Base-by-base conservation (phyloP, 306 rosid species). In the Acacia acuminata region DNA sequence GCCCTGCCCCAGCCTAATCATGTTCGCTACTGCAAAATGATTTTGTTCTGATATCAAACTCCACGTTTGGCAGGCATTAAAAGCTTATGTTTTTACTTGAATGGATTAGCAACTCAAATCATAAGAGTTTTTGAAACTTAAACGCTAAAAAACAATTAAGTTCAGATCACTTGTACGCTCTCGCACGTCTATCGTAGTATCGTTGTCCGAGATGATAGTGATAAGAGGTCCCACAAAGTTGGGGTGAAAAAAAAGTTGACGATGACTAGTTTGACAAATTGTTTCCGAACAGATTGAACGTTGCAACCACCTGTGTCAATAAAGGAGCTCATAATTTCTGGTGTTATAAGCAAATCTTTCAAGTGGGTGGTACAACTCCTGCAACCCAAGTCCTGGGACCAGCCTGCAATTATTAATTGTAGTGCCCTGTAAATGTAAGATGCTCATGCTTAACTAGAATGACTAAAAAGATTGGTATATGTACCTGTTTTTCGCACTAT, bases 151-250 rank as follows among this genome's bases (percentile, higher is more conserved):
- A 76, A 68, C 10, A 2, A 34, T 40, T 20, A 36, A 69, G 64
- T 30, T 22, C 7, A 25, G 12, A 71, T 79, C 32, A 53, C 43
- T 22, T 3, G 15, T 0, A 34, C 42, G 8, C 61, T 66, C 15
- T 44, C 77, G 72, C 51, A 75, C 36, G 71, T 69, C 40, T 51
- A 42, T 85, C 71, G 61, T 50, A 36, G 1, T 51, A 42, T 85
- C 71, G 61, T 50, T 67, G 1, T 36, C 38, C 17, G 3, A 20
- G 19, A 24, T n/a, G 19, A 22, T 5, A 22, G 34, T 22, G 76
- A 44, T 14, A 24, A 56, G 15, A 56, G 56, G 55, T 7, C 40
- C 55, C 22, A 24, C 24, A 8, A 50, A 73, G 77, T 27, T 27
- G 30, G 45, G 44, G 55, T 73, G 60, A 44, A 44, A 71, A 6